These are phyloP conservation scores for Fraxinus albicans DNA, from an alignment of 305 asterid genomes.

Conservation along the genomic window DNA sequence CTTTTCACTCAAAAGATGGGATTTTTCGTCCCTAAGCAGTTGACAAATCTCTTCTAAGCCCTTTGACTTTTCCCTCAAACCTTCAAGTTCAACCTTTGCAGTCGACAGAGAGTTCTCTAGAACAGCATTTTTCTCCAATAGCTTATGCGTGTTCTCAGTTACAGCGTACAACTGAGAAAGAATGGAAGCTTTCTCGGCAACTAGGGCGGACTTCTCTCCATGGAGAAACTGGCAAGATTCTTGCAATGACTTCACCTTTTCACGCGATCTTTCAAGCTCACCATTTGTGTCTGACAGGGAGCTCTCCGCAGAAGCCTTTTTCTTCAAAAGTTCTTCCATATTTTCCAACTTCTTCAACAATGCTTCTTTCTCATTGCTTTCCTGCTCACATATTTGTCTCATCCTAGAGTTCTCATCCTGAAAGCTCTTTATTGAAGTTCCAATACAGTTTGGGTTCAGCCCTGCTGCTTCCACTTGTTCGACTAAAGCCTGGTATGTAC, in stretches of 20 bases:
- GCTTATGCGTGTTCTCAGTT: conserved; percentile 76
- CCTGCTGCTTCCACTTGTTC: conserved; percentile 66
- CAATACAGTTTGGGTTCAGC: conserved; percentile 44
- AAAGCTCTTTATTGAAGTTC: conserved; percentile 48
- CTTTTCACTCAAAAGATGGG: conserved; percentile 67
- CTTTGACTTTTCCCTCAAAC: conserved; percentile 84
- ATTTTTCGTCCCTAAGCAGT: conserved; percentile 70
- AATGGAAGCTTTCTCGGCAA: conserved; percentile 68
- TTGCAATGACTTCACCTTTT: conserved; percentile 43
- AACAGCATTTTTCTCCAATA: conserved; percentile 69
- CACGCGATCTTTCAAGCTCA: conserved; percentile 57
- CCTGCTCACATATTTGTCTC: conserved; percentile 45
- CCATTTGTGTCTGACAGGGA: conserved; percentile 47
- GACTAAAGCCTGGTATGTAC: conserved; percentile 51
- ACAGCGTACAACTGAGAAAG: conserved; percentile 69
- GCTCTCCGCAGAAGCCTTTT: conserved; percentile 48
- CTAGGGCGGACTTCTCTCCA: conserved; percentile 65
- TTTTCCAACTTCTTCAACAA: conserved; percentile 56
- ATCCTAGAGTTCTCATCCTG: conserved; percentile 59
- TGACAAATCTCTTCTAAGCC: conserved; percentile 80
- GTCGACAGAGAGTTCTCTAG: conserved; percentile 69
- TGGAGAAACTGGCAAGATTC: conserved; percentile 56
- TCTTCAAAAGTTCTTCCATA: conserved; percentile 51
- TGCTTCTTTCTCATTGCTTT: conserved; percentile 44
- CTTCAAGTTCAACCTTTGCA: conserved; percentile 83